phyloP scores from a whole-genome alignment of 202 grass and related monocot genomes.

The Panicum hallii region DNA sequence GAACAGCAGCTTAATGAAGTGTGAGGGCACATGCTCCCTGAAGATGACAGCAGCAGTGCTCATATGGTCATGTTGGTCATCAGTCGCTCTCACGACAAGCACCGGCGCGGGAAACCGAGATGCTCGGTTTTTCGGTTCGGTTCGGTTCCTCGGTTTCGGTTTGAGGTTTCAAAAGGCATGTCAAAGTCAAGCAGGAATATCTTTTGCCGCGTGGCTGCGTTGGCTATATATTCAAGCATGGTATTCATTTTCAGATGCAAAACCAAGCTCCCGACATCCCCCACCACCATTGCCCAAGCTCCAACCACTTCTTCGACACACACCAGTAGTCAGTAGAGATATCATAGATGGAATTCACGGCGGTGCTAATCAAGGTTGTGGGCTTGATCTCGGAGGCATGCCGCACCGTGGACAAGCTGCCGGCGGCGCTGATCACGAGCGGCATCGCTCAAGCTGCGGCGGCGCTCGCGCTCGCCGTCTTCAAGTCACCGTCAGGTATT shows the following conservation, averaged over 20 bases:
- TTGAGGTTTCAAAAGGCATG: neutral
- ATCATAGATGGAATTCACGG: neutral
- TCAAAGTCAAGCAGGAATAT: neutral
- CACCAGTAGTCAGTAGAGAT: neutral
- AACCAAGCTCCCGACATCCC: neutral
- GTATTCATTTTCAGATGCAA: neutral
- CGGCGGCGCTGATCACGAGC: neutral
- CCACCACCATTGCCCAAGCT: neutral
- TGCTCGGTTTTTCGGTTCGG: neutral
- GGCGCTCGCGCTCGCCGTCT: slow-evolving; percentile 13
- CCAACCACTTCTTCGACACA: neutral
- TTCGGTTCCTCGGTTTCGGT: neutral
- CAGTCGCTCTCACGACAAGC: neutral
- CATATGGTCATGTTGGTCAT: neutral
- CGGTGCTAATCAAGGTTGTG: neutral
- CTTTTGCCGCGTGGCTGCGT: neutral
- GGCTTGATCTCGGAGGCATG: slow-evolving; percentile 13
- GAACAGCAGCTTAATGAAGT: neutral
- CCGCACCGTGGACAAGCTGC: slow-evolving; percentile 27
- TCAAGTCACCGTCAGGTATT: neutral
- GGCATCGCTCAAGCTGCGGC: slow-evolving; percentile 14
- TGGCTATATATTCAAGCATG: neutral
- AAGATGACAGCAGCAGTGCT: neutral
- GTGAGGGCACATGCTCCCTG: neutral
- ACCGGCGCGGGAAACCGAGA: neutral